Base-by-base conservation (phyloP, 2,329 filamentous ascomycete genomes). In the Fusarium udum region DNA sequence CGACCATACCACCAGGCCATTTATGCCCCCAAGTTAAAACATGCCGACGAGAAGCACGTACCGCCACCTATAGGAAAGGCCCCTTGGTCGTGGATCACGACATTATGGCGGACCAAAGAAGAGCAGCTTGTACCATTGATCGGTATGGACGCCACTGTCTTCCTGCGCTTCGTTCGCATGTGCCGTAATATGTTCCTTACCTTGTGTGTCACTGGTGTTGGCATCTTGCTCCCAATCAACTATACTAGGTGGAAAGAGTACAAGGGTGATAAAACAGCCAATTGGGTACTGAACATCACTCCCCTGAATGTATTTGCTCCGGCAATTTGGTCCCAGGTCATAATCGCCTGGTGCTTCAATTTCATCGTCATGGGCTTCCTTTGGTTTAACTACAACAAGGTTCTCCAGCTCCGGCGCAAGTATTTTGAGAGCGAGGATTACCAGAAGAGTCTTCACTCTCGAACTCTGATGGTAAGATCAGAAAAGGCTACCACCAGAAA, bases 21-120 rank as follows among this genome's bases (percentile, higher is more conserved):
- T 53, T 99, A 99, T 83, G 95, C 96, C 7, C 96, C 96, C 45
- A 95, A 97, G 81, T 87, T 97, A 55, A 97, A 97, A 81, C 92
- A 98, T 85, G 93, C 94, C 80, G 95, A 98, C 81, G 91, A 94
- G 75, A 94, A 92, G 82, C 95, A 97, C 84, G 90, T 93, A 15
- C 96, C 95, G 24, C 96, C 96, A 18, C 91, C 93, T 2, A 88
- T 98, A 77, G 93, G 93, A 63, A 97, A 92, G 79, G 92, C 93
- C n/a, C 85, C 95, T 15, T 95, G 97, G 80, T 92, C 94, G 53
- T 99, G 96, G 96, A 82, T 97, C 37, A 86, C 86, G 26, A 95
- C 95, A 1, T 85, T 99, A 37, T 87, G 95, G 83, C 89, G 87
- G 69, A 95, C 93, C 20, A 91, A 89, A 67, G 96, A 99, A 84